phyloP scores from a whole-genome alignment of 805 yeast species.

The Zygosaccharomyces pseudorouxii region DNA sequence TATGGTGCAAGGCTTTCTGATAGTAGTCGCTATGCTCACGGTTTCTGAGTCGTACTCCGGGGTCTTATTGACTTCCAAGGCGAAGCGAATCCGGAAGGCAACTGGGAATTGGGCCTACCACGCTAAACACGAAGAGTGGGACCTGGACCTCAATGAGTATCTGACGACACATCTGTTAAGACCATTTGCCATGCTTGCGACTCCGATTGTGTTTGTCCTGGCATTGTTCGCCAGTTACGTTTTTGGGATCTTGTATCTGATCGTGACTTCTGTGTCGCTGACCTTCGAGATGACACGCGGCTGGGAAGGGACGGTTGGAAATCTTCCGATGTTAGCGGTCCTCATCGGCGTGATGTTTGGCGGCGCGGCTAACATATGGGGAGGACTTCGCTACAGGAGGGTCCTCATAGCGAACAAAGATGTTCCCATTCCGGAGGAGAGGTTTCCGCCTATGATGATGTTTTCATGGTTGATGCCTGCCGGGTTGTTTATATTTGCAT shows the following conservation, averaged over 20 bases:
- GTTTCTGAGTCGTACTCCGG: slow-evolving; percentile 71
- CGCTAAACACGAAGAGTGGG: slow-evolving; percentile 67
- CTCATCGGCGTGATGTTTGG: neutral
- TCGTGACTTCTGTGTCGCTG: neutral
- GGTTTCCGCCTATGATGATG: slow-evolving; percentile 7
- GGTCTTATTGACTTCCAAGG: slow-evolving; percentile 56
- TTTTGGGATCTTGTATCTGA: slow-evolving; percentile 69
- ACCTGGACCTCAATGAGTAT: slow-evolving; percentile 53
- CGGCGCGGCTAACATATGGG: neutral
- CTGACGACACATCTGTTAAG: slow-evolving; percentile 58
- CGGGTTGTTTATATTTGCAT: slow-evolving; percentile 6
- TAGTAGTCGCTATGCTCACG: slow-evolving; percentile 37
- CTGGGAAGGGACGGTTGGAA: slow-evolving; percentile 2
- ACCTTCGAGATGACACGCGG: slow-evolving; percentile 2
- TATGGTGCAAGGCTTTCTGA: slow-evolving; percentile 45
- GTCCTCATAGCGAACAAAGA: neutral
- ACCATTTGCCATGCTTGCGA: slow-evolving; percentile 61
- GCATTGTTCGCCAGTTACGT: slow-evolving; percentile 72
- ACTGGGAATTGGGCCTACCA: slow-evolving; percentile 85
- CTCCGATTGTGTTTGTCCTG: slow-evolving; percentile 61
- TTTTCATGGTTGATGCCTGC: slow-evolving; percentile 6
- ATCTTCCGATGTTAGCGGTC: slow-evolving; percentile 1
- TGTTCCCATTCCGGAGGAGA: slow-evolving; percentile 6
- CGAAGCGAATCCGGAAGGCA: slow-evolving; percentile 53
- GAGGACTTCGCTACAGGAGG: slow-evolving; percentile 1